These are phyloP conservation scores for Orbilia ellipsospora DNA, from an alignment of 2,329 filamentous ascomycete genomes.

Conservation along the genomic window DNA sequence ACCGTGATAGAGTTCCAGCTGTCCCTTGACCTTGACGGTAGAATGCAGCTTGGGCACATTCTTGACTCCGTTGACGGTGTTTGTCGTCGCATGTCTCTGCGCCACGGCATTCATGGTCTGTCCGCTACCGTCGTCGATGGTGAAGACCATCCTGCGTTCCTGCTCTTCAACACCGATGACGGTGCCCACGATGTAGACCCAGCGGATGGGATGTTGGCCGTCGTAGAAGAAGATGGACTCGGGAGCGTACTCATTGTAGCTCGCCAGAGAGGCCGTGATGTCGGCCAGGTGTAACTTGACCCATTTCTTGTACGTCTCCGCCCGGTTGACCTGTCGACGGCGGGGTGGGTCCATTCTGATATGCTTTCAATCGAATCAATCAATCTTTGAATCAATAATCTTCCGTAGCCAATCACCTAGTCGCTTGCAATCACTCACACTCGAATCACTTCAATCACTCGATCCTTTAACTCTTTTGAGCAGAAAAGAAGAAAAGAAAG, in stretches of 20 bases:
- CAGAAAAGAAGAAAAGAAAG: conserved; percentile 13
- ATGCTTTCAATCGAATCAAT: not conserved
- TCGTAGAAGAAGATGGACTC: conserved; percentile 43
- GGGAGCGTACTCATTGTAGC: conserved; percentile 24
- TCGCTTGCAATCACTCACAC: not conserved
- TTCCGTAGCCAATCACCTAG: not conserved
- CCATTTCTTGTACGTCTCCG: conserved; percentile 47
- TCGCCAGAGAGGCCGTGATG: conserved; percentile 36
- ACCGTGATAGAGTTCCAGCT: conserved; percentile 37
- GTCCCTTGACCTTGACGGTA: conserved; percentile 40
- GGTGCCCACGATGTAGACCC: conserved; percentile 35
- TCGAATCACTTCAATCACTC: too few species aligned
- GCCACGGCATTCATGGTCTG: conserved; percentile 42
- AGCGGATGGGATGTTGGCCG: conserved; percentile 39
- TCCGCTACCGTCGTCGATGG: conserved; percentile 52
- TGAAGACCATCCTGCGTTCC: conserved; percentile 30
- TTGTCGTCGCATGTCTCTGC: not conserved
- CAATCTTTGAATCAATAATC: too few species aligned
- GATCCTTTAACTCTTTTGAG: not conserved
- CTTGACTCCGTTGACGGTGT: not conserved
- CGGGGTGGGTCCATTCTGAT: conserved; percentile 37
- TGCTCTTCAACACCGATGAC: conserved; percentile 35
- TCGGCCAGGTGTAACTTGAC: conserved; percentile 46
- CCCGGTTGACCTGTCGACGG: conserved; percentile 45
- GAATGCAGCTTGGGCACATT: conserved; percentile 46